A percentile compares a stretch with the other conserved stretches of the same genome.
Conservation (phyloP, 768 basidiomycete genomes). For the Hortiboletus flavorubellus region DNA sequence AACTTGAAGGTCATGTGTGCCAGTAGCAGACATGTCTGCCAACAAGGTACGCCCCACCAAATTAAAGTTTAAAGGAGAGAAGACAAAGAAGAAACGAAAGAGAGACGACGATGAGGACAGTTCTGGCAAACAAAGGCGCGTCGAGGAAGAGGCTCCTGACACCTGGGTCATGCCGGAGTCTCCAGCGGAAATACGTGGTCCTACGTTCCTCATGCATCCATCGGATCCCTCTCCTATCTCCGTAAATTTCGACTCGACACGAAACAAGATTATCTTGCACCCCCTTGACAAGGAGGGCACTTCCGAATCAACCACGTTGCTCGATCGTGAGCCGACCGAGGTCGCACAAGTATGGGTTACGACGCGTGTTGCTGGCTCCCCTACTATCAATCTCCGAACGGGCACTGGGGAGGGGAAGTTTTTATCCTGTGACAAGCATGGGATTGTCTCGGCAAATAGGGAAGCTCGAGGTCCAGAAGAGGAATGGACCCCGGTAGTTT, state of each 20-base stretch:
- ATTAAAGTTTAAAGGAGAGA: conserved; percentile 89
- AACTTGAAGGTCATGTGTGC: neutral
- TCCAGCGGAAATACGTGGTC: conserved; percentile 74
- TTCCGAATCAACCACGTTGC: conserved; percentile 41
- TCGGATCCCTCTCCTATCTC: conserved; percentile 76
- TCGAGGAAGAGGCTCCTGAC: conserved; percentile 62
- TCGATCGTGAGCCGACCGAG: conserved; percentile 73
- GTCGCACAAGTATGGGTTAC: conserved; percentile 91
- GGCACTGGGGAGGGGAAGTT: conserved; percentile 90
- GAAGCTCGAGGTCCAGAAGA: conserved; percentile 93
- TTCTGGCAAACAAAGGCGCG: conserved; percentile 43
- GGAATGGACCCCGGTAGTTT: conserved; percentile 85
- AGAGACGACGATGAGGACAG: conserved; percentile 49
- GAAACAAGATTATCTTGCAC: conserved; percentile 66
- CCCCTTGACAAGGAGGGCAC: conserved; percentile 59
- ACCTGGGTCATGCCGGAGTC: conserved; percentile 77
- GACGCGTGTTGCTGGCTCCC: conserved; percentile 79
- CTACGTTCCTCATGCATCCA: conserved; percentile 83
- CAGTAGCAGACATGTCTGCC: conserved; percentile 28
- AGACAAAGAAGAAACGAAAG: conserved; percentile 78
- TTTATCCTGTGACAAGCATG: conserved; percentile 82
- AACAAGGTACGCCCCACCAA: conserved; percentile 65
- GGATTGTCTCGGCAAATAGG: conserved; percentile 76
- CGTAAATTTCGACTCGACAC: conserved; percentile 74
- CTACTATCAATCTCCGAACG: conserved; percentile 82